Evolutionary conservation across 768 basidiomycete species (phyloP).

Genomic region (Tylopilus vinaceipallidus): DNA sequence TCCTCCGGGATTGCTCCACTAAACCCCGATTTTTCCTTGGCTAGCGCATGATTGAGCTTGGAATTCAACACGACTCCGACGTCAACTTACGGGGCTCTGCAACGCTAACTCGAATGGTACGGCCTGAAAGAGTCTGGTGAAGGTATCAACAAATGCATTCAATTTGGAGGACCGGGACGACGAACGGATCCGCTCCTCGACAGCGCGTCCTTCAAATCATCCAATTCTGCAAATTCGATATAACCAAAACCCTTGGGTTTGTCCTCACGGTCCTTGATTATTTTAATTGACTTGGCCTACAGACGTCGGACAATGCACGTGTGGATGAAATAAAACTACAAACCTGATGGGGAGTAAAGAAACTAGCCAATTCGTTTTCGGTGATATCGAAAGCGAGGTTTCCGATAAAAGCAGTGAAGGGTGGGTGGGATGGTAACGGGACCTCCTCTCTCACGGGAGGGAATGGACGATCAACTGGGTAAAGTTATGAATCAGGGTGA

Average conservation of each 20-base stretch:
- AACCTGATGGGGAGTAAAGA: slow-evolving; percentile 71
- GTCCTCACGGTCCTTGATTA: slow-evolving; percentile 90
- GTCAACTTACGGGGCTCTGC: slow-evolving; percentile 86
- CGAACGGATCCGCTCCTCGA: slow-evolving; percentile 67
- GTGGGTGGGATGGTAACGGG: slow-evolving; percentile 92
- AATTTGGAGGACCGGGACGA: slow-evolving; percentile 2
- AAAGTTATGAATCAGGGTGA: slow-evolving; percentile 14
- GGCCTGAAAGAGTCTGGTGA: slow-evolving; percentile 64
- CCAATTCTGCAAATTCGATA: slow-evolving; percentile 88
- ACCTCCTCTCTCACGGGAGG: slow-evolving; percentile 79
- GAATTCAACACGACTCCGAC: not conserved
- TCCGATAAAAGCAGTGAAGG: slow-evolving; percentile 95
- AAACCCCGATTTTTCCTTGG: slow-evolving; percentile 70
- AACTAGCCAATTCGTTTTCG: slow-evolving; percentile 76
- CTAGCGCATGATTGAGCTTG: slow-evolving; percentile 38
- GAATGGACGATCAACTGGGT: slow-evolving; percentile 54
- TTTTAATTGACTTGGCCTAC: slow-evolving; percentile 82
- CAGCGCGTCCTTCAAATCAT: slow-evolving; percentile 83
- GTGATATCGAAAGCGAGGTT: slow-evolving; percentile 93
- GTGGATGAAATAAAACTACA: slow-evolving; percentile 10
- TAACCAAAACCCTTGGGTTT: slow-evolving; percentile 99
- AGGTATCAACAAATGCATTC: not conserved
- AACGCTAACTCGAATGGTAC: slow-evolving; percentile 86
- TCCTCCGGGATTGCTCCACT: slow-evolving; percentile 56
- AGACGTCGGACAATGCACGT: slow-evolving; percentile 1